phyloP scores from a whole-genome alignment of 2,329 filamentous ascomycete species.

The Exophiala alcalophila region DNA sequence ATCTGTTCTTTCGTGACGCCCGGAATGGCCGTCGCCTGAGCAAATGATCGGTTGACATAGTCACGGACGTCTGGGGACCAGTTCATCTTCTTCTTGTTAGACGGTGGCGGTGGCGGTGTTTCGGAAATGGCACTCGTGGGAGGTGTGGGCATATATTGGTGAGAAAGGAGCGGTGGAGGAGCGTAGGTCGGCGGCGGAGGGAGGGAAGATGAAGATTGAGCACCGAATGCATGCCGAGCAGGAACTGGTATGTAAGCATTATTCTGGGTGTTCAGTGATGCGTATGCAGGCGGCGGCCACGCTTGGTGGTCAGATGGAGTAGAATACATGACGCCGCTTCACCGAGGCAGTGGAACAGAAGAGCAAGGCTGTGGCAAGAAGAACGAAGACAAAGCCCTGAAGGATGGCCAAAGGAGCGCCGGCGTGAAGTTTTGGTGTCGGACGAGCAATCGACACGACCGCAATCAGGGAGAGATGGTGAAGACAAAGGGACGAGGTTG shows the following conservation, averaged over 20 bases:
- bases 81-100: constrained; percentile 61
- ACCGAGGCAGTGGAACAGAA: no score
- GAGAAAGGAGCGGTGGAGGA: constrained; percentile 28
- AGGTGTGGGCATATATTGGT: constrained; percentile 33
- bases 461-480: constrained; percentile 8
- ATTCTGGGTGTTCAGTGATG: constrained; percentile 41
- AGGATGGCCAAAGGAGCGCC: constrained; percentile 1
- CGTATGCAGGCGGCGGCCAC: constrained; percentile 26
- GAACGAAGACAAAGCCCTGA: constrained; percentile 1
- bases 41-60: constrained; percentile 88
- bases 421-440: neutral
- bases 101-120: constrained; percentile 33
- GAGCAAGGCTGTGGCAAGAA: constrained; percentile 3
- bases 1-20: constrained; percentile 67
- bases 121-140: constrained; percentile 27
- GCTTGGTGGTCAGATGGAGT: constrained; percentile 24
- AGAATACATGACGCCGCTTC: constrained; percentile 27
- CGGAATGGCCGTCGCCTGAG: constrained; percentile 64
- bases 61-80: constrained; percentile 80
- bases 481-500: neutral
- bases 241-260: constrained; percentile 59
- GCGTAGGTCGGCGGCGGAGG: constrained; percentile 31
- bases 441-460: neutral
- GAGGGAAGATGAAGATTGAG: constrained; percentile 28
- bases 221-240: constrained; percentile 59